These are phyloP conservation scores for Claviceps arundinis DNA, from an alignment of 2,329 filamentous ascomycete species.

Conservation along the genomic window DNA sequence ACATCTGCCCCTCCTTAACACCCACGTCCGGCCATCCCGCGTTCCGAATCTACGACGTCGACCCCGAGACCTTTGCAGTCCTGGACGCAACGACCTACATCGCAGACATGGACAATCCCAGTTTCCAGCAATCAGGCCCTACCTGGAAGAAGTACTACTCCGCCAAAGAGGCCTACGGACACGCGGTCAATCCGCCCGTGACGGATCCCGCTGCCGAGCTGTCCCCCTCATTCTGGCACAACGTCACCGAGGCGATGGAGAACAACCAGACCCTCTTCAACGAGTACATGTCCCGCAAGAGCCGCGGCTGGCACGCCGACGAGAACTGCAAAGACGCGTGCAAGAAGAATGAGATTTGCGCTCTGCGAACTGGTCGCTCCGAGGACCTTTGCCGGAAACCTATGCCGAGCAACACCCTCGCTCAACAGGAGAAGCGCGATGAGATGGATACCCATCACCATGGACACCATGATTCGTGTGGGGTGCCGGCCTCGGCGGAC, in stretches of 20 bases:
- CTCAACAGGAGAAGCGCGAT: conserved; percentile 12
- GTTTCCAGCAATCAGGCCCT: conserved; percentile 29
- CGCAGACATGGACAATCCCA: conserved; percentile 32
- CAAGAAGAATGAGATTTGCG: conserved; percentile 32
- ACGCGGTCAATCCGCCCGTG: conserved; percentile 26
- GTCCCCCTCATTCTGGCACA: conserved; percentile 44
- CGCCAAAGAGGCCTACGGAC: conserved; percentile 37
- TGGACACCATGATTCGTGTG: conserved; percentile 15
- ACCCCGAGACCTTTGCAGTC: conserved; percentile 40
- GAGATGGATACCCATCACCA: not conserved
- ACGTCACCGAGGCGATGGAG: conserved; percentile 36
- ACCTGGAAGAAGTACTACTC: conserved; percentile 42
- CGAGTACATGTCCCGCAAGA: conserved; percentile 31
- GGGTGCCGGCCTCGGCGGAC: conserved; percentile 13
- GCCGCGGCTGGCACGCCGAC: conserved; percentile 27
- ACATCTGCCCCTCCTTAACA: conserved; percentile 38
- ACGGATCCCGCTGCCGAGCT: conserved; percentile 26
- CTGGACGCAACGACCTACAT: conserved; percentile 40
- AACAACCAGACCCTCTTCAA: conserved; percentile 28
- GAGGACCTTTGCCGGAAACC: conserved; percentile 35
- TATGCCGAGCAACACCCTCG: conserved; percentile 17
- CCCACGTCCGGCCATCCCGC: conserved; percentile 40
- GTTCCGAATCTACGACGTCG: conserved; percentile 44
- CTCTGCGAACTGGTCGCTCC: conserved; percentile 33
- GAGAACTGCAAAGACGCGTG: conserved; percentile 27